Evolutionary conservation across 495 filamentous ascomycete genomes (phyloP).

Genomic region (Coniosporium apollinis): DNA sequence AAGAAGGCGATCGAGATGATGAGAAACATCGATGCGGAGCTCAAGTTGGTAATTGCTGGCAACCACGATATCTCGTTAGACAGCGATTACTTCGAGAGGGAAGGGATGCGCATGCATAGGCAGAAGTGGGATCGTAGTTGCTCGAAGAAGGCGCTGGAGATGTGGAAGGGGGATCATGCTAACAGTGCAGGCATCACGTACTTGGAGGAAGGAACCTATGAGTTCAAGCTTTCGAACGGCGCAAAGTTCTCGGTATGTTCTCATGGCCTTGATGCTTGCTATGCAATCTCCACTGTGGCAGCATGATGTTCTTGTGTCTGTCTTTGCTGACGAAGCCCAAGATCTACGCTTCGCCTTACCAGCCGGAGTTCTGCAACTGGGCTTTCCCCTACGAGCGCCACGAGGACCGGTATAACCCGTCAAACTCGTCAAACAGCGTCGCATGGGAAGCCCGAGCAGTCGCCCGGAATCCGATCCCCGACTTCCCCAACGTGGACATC

Average conservation of each 20-base stretch:
- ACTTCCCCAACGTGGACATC: conserved; percentile 38
- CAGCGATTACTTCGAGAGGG: conserved; percentile 24
- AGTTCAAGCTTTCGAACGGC: conserved; percentile 39
- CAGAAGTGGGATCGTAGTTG: not conserved
- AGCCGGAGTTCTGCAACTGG: conserved; percentile 40
- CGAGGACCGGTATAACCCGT: conserved; percentile 37
- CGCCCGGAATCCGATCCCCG: conserved; percentile 31
- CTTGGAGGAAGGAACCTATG: conserved; percentile 46
- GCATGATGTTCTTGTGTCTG: not conserved
- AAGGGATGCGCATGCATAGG: conserved; percentile 9
- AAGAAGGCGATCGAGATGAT: conserved; percentile 36
- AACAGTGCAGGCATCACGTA: conserved; percentile 37
- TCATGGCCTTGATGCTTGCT: too few species aligned
- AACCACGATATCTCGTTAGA: conserved; percentile 60
- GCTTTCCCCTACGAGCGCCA: conserved; percentile 44
- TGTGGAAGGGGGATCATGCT: conserved; percentile 35
- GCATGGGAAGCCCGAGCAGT: conserved; percentile 18
- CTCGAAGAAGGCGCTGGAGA: conserved; percentile 11
- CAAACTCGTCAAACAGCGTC: conserved; percentile 6
- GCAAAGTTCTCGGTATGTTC: conserved; percentile 32
- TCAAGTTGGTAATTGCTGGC: conserved; percentile 68
- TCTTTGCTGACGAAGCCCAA: conserved; percentile 1
- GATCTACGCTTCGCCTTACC: conserved; percentile 55
- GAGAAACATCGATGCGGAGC: conserved; percentile 35
- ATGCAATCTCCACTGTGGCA: too few species aligned